Evolutionary conservation across 2,329 filamentous ascomycete genomes (phyloP).

Genomic region (Phyllosticta citrichinensis): DNA sequence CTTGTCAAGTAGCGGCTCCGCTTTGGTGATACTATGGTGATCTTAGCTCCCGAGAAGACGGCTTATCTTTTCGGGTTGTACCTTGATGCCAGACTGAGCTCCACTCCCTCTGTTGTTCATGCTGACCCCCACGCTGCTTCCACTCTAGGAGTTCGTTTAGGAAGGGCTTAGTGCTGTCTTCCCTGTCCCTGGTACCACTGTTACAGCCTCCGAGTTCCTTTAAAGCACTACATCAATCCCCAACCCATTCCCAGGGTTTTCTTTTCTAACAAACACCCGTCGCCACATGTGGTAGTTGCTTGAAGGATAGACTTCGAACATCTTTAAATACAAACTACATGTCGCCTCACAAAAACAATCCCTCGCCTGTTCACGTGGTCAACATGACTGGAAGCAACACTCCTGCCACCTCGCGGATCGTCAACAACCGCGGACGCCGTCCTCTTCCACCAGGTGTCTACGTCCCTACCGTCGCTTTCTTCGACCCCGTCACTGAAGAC

Average conservation of each 20-base stretch:
- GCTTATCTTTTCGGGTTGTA: background rate
- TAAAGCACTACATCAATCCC: background rate
- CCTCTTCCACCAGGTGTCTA: slow-evolving; percentile 33
- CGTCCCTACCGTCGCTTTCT: slow-evolving; percentile 36
- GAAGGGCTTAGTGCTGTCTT: background rate
- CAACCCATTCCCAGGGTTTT: background rate
- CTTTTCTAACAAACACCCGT: background rate
- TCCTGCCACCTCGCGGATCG: slow-evolving; percentile 1
- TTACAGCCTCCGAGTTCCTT: background rate
- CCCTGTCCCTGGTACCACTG: background rate
- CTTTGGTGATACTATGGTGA: background rate
- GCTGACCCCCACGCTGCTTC: background rate
- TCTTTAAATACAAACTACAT: background rate
- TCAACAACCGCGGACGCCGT: slow-evolving; percentile 16
- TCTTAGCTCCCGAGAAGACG: background rate
- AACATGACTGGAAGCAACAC: slow-evolving; percentile 8
- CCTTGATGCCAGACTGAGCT: background rate
- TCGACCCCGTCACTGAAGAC: slow-evolving; percentile 30
- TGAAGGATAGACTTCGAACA: background rate
- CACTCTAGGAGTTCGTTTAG: background rate
- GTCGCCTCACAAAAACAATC: slow-evolving; percentile 12
- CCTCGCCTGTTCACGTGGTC: background rate
- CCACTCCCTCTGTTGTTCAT: background rate
- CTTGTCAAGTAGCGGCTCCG: background rate
- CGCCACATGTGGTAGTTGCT: background rate